phyloP scores from a whole-genome alignment of 495 filamentous ascomycete species.

The Xylaria bambusicola region DNA sequence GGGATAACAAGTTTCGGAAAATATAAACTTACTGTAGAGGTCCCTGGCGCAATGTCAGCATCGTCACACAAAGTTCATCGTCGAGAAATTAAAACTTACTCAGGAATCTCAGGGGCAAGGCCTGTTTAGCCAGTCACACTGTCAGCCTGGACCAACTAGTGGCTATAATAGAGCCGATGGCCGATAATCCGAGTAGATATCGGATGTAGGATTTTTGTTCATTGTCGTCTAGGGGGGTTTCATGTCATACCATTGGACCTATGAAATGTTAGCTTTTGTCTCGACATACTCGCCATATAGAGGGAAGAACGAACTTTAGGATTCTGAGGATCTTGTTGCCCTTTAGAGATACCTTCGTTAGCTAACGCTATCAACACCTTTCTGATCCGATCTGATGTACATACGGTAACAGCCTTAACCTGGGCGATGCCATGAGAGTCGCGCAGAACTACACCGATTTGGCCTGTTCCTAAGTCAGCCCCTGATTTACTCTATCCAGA shows the following conservation, averaged over 20 bases:
- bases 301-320: constrained; percentile 63
- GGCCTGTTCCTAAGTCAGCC: constrained; percentile 1
- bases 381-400: constrained; percentile 27
- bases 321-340: constrained; percentile 99
- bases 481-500: neutral
- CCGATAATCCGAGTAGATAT: constrained; percentile 22
- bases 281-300: neutral
- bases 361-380: neutral
- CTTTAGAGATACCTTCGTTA: constrained; percentile 13
- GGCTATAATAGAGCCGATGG: constrained; percentile 51
- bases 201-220: constrained; percentile 24
- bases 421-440: constrained; percentile 97
- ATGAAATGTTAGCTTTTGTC: neutral
- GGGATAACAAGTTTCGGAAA: neutral
- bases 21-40: constrained; percentile 50
- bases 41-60: constrained; percentile 46
- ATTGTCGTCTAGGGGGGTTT: constrained; percentile 19
- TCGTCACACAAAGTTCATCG: neutral
- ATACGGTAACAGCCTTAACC: constrained; percentile 94
- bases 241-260: constrained; percentile 64
- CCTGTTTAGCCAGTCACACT: constrained; percentile 83
- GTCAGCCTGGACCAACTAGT: constrained; percentile 98
- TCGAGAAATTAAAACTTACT: constrained; percentile 41
- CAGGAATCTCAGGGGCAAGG: constrained; percentile 94
- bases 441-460: constrained; percentile 93